These are phyloP conservation scores for Yamadazyma insecticola DNA, from an alignment of 805 yeast species.

Conservation along the genomic window DNA sequence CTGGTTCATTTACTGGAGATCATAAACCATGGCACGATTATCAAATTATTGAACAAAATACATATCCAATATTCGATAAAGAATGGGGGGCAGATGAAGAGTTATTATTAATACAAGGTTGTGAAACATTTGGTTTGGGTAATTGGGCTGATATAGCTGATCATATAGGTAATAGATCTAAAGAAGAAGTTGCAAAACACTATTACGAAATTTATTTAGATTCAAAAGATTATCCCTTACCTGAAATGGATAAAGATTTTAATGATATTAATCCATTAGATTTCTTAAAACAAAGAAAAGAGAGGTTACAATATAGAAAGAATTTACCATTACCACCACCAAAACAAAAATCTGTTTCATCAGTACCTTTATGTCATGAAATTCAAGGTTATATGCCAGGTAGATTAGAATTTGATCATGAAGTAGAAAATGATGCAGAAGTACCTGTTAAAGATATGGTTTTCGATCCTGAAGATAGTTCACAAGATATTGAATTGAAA, in stretches of 20 bases:
- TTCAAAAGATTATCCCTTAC: constrained; percentile 77
- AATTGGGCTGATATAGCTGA: constrained; percentile 99
- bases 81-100: constrained; percentile 99
- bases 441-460: constrained; percentile 90
- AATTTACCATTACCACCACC: constrained; percentile 75
- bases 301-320: constrained; percentile 66
- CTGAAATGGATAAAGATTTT: constrained; percentile 75
- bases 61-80: constrained; percentile 83
- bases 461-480: constrained; percentile 89
- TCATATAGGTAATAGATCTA: constrained; percentile 86
- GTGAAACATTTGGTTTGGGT: constrained; percentile 88
- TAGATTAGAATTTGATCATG: constrained; percentile 92
- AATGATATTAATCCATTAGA: constrained; percentile 56
- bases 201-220: constrained; percentile 69
- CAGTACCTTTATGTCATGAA: constrained; percentile 95
- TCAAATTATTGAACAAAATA: constrained; percentile 86
- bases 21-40: constrained; percentile 96
- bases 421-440: constrained; percentile 96
- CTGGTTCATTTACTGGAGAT: constrained; percentile 72
- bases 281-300: constrained; percentile 62
- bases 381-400: constrained; percentile 99
- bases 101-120: constrained; percentile 78
- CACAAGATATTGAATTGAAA: constrained; percentile 85
- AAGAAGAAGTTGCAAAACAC: constrained; percentile 87
- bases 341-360: constrained; percentile 82